Evolutionary conservation across 108 stramenopile genomes (phyloP), one percentile per base, ranked within the genome.

Genomic region (Tribonema minus): DNA sequence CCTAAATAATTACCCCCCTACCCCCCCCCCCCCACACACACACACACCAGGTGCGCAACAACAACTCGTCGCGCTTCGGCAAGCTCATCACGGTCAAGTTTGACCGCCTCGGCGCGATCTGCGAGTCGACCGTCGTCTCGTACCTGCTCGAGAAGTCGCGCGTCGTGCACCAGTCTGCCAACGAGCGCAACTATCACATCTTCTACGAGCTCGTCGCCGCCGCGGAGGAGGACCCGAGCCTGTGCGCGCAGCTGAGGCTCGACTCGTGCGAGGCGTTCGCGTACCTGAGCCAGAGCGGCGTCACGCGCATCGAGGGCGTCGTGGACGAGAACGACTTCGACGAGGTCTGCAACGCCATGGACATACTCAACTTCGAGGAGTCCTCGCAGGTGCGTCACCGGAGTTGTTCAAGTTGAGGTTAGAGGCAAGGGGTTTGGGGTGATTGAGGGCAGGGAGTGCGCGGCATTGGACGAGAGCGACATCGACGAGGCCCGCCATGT

Each of bases 91-190:
- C 94, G 27, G 40, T 87, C 30, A 67, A 86, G 89, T 97, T 81
- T 87, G 69, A 88, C 46, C 41, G 75, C 38, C 65, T 67, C 61
- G 88, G 88, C 20, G 36, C 64, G 61, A 86, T 88, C 68, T 61
- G 80, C 35, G 85, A 87, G 64, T 70, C 69, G 39, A 59, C 12
- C 60, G 80, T 89, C 70, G 82, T 84, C 41, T 92, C 94, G 0
- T 94, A 93, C 75, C 88, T 96, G 25, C 73, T 96, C 46, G 96
- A 96, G 81, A 95, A 95, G 72, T 92, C 92, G 3, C 90, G 96
- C 38, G 94, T 96, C 71, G 90, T 90, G 25, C 81, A 85, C 32
- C 96, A 94, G 76, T 88, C 87, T 29, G 90, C 91, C 34, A 94
- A 94, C 23, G 83, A 95, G 72, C 85, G 92, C 23, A 95, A 91